Evolutionary conservation across 2,329 filamentous ascomycete genomes (phyloP), one percentile per base, ranked within the genome.

Genomic region (Pseudomassariella vexata): DNA sequence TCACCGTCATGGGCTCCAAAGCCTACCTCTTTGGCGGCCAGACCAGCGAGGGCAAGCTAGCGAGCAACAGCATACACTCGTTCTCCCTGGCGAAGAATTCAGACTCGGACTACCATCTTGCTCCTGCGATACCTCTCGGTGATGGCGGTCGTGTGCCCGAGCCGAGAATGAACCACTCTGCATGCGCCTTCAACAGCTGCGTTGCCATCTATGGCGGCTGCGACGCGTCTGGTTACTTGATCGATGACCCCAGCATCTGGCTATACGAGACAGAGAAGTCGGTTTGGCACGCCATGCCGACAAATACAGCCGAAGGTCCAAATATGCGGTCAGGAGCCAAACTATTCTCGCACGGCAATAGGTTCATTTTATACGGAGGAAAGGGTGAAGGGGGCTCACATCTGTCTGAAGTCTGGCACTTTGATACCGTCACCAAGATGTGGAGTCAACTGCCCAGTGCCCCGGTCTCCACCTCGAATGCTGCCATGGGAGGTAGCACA

Each of bases 11-110:
- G 40, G 66, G 65, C 37, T 62, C 66, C 32, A 66, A 68, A 40
- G 70, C 70, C 19, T 74, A 74, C 46, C 65, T 76, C 32, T 75
- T 75, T 39, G 71, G 72, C 6, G 72, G 72, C 32, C 59, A 65
- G 44, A 52, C 43, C 1, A 46, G 50, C 25, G 46, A 44, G 24
- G 45, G 59, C 38, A 38, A 56, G 36, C 54, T 73, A 17, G 68
- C 67, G 19, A 59, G 62, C 34, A 68, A 68, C 46, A 62, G 65
- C 32, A 62, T 76, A 30, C 66, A 75, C 42, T 61, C 68, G 15
- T 50, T 76, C 31, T 66, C 71, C 9, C 47, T 76, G 2, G 66
- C 71, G 1, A 56, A 59, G 9, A 54, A 31, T 20, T 15, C 63
- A 23, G 35, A 45, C 12, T 44, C 50, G 9, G 44, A 57, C 16